Percentiles rank a stretch among this genome's conserved stretches.
phyloP scores from a whole-genome alignment of 2,329 filamentous ascomycete species.

The Septoria linicola region DNA sequence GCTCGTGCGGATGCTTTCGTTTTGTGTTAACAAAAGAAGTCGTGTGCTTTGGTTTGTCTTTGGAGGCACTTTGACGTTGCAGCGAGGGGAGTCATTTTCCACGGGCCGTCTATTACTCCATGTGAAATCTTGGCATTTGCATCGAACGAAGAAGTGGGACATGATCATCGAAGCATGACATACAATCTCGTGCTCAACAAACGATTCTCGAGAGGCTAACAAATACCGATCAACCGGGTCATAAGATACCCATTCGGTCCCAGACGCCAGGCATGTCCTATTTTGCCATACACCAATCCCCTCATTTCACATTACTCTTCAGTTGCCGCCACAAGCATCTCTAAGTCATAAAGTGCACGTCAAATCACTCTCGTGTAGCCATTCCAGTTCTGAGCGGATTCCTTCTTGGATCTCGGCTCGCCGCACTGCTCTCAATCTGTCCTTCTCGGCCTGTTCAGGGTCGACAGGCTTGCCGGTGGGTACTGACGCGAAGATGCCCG shows the following conservation, averaged over 20 bases:
- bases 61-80: too few species aligned
- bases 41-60: constrained; percentile 1
- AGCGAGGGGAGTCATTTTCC: not conserved
- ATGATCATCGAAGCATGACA: too few species aligned
- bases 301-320: not conserved
- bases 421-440: constrained; percentile 11
- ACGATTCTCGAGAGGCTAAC: too few species aligned
- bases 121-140: not conserved
- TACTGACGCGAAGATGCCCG: constrained; percentile 15
- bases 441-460: constrained; percentile 11
- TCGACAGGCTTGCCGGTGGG: constrained; percentile 4
- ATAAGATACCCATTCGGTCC: constrained; percentile 10
- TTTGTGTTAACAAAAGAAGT: not conserved
- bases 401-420: constrained; percentile 13
- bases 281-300: not conserved
- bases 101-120: too few species aligned
- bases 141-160: too few species aligned
- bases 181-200: too few species aligned
- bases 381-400: constrained; percentile 16
- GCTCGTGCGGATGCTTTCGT: constrained; percentile 3
- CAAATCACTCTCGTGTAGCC: constrained; percentile 19
- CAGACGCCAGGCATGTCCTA: too few species aligned
- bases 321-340: constrained; percentile 11
- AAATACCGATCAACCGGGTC: too few species aligned
- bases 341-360: constrained; percentile 19